Percentiles rank a stretch among this genome's conserved stretches.
Evolutionary conservation across 495 filamentous ascomycete genomes (phyloP).

Genomic region (Annulohypoxylon moriforme): DNA sequence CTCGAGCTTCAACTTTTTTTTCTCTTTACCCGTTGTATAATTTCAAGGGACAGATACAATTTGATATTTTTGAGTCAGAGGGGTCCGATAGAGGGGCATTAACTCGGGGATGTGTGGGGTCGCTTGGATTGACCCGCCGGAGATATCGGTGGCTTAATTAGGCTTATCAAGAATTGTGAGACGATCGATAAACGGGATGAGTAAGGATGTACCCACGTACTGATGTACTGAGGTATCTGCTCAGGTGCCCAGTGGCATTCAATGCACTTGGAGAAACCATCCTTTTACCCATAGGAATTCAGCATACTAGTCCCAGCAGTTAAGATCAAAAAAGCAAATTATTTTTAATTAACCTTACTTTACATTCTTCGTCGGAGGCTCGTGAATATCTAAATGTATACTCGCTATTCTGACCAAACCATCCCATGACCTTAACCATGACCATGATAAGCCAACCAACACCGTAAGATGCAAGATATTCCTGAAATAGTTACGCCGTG

Average conservation of each 20-base stretch:
- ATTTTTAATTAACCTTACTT: background rate
- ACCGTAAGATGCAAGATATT: slow-evolving; percentile 29
- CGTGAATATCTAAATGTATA: slow-evolving; percentile 8
- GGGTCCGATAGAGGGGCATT: slow-evolving; percentile 38
- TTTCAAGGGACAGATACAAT: slow-evolving; percentile 23
- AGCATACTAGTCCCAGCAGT: background rate
- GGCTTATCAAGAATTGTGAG: background rate
- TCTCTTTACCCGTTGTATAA: slow-evolving; percentile 8
- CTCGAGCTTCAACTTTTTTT: slow-evolving; percentile 9
- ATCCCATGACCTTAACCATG: background rate
- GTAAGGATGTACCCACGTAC: no score
- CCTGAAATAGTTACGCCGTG: slow-evolving; percentile 27
- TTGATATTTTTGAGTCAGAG: slow-evolving; percentile 42
- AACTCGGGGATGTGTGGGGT: slow-evolving; percentile 30
- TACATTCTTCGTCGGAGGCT: background rate
- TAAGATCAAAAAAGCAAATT: background rate
- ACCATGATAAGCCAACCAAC: background rate
- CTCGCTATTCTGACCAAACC: slow-evolving; percentile 11
- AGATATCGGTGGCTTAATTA: slow-evolving; percentile 35
- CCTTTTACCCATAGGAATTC: background rate
- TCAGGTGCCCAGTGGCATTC: background rate
- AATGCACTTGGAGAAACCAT: background rate
- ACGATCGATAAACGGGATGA: background rate
- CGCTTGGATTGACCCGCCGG: slow-evolving; percentile 21
- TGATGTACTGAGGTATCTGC: background rate